Evolutionary conservation across 345 rosid genomes (phyloP), one percentile per base, ranked within the genome.

Genomic region (Corymbia maculata): DNA sequence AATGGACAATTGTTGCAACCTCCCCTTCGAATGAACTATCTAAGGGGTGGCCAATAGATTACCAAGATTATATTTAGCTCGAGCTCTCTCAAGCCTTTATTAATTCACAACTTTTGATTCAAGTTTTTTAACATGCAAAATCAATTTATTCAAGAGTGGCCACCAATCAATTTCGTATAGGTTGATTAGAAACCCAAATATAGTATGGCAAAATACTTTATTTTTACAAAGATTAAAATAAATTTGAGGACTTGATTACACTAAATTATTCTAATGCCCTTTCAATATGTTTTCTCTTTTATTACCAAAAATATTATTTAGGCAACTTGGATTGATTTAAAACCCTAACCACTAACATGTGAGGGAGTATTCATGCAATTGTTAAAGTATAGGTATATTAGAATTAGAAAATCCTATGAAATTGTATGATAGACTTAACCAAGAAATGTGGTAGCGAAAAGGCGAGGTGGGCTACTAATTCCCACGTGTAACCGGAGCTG

Each of bases 151-250:
- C 6, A 5, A 55, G 21, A 22, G 13, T 22, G 0, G 12, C 3
- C 13, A 55, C 0, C 21, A 22, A 55, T 55, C 24, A 55, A 12
- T 8, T 16, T 52, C 17, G 17, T 55, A 0, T 21, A 10, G 28
- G 0, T 55, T 0, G 0, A 8, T 55, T 8, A 22, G 12, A 55
- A 0, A 55, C 6, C 22, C 13, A 55, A 22, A 2, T 55, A 55
- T 21, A 22, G 6, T 55, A 0, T 0, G 28, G 28, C 1, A 55
- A 2, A 55, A 55, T 55, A 9, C 0, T 1, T 55, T 22, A 4
- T 36, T 36, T 36, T 36, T 2, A 36, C 42, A 36, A 36, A 36
- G 42, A 36, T 36, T 36, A 22, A 1, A 55, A 9, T 22, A 4
- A 55, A 22, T 22, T 55, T 28, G 24, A 22, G 21, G 21, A 22